A percentile compares a stretch with the other conserved stretches of the same genome.
These are phyloP conservation scores for Xylaria sp. DNA, from an alignment of 2,329 filamentous ascomycete species.

Conservation along the genomic window DNA sequence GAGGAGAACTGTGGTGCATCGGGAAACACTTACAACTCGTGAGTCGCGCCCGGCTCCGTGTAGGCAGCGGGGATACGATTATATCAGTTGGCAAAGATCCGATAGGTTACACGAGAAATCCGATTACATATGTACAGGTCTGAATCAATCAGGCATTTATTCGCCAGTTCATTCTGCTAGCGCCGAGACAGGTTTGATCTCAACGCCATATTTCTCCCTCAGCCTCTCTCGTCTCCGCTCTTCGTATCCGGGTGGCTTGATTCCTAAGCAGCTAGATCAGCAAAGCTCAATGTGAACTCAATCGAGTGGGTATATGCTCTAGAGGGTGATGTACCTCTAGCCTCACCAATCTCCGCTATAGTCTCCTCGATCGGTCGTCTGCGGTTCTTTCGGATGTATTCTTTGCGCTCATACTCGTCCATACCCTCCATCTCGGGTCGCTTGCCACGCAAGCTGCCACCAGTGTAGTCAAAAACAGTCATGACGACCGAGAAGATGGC, in stretches of 20 bases:
- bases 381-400: constrained; percentile 77
- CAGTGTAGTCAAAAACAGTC: constrained; percentile 71
- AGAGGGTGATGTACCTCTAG: constrained; percentile 69
- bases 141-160: constrained; percentile 13
- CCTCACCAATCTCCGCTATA: constrained; percentile 83
- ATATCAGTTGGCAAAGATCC: constrained; percentile 19
- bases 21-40: constrained; percentile 35
- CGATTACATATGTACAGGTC: constrained; percentile 47
- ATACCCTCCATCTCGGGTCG: constrained; percentile 64
- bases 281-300: not conserved
- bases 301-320: not conserved
- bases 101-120: constrained; percentile 36
- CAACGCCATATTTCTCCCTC: constrained; percentile 88
- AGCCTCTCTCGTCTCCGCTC: constrained; percentile 84
- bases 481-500: constrained; percentile 65
- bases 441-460: constrained; percentile 65
- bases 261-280: constrained; percentile 64
- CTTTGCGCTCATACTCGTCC: constrained; percentile 80
- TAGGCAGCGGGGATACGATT: constrained; percentile 25
- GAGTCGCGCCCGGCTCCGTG: constrained; percentile 4
- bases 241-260: constrained; percentile 83
- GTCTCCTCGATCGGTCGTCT: constrained; percentile 83
- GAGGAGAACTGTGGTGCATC: not conserved
- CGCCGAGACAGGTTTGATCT: constrained; percentile 75
- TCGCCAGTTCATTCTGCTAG: constrained; percentile 54